A percentile compares a stretch with the other conserved stretches of the same genome.
These are phyloP conservation scores for Petunia hybrid DNA, from an alignment of 305 asterid genomes.

Conservation along the genomic window DNA sequence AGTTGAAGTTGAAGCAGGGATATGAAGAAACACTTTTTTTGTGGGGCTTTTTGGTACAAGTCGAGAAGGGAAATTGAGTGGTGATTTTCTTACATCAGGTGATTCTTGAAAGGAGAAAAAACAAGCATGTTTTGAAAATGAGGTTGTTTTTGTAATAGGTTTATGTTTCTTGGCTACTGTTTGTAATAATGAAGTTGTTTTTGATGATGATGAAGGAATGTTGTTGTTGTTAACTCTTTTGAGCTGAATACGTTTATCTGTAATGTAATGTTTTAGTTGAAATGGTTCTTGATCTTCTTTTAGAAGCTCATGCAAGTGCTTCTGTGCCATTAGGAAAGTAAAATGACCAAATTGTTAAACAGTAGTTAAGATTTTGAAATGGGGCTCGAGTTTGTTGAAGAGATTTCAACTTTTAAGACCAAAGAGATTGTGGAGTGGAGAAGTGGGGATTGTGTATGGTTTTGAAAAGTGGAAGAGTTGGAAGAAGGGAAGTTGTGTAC, in stretches of 20 bases:
- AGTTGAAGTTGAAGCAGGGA: conserved; percentile 73
- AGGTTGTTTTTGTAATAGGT: conserved; percentile 32
- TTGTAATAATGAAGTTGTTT: not conserved
- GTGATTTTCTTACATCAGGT: conserved; percentile 63
- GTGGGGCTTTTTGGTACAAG: conserved; percentile 48
- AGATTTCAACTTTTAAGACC: conserved; percentile 42
- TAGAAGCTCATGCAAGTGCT: conserved; percentile 73
- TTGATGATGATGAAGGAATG: conserved; percentile 4
- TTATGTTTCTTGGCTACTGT: conserved; percentile 40
- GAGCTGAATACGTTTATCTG: conserved; percentile 57
- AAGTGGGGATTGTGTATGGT: conserved; percentile 20
- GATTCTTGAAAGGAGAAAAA: conserved; percentile 69
- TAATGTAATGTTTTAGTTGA: conserved; percentile 65
- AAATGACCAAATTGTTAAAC: not conserved
- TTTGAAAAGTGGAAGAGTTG: conserved; percentile 33
- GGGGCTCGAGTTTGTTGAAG: conserved; percentile 43
- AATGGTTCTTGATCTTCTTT: conserved; percentile 88
- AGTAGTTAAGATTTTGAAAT: conserved; percentile 3
- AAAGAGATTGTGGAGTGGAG: conserved; percentile 31
- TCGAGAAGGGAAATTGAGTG: conserved; percentile 51
- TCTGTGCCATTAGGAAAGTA: conserved; percentile 41
- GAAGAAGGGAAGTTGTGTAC: conserved; percentile 41
- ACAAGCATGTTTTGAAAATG: conserved; percentile 55
- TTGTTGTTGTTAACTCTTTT: conserved; percentile 29
- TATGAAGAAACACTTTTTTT: conserved; percentile 60